Evolutionary conservation across 179 eudicot species (phyloP).

Genomic region (Gypsophila paniculata): DNA sequence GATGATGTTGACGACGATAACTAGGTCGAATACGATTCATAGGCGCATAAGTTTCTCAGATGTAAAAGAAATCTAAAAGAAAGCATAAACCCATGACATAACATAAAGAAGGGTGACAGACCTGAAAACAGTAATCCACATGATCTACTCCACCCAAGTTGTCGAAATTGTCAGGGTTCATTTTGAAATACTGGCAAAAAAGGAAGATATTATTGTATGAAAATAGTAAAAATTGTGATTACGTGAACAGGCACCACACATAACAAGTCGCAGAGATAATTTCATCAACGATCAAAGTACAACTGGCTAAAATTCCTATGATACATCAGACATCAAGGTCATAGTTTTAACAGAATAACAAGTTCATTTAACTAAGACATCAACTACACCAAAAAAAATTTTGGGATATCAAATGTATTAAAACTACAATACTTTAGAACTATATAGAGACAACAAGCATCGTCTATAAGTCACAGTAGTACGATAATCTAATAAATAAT

Average conservation of each 20-base stretch:
- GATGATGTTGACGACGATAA: not conserved
- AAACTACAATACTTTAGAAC: not conserved
- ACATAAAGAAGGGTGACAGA: conserved; percentile 18
- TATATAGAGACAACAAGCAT: not conserved
- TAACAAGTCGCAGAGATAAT: not conserved
- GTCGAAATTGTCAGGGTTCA: conserved; percentile 71
- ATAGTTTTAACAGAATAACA: not conserved
- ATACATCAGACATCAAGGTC: not conserved
- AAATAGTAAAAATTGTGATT: not conserved
- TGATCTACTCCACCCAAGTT: conserved; percentile 72
- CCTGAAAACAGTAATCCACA: conserved; percentile 90
- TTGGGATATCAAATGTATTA: conserved; percentile 3
- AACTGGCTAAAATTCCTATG: not conserved
- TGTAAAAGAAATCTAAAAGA: conserved; percentile 6
- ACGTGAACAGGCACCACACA: conserved; percentile 6
- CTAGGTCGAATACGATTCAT: not conserved
- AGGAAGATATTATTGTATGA: not conserved
- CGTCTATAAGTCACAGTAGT: not conserved
- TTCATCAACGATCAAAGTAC: not conserved
- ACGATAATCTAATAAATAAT: not conserved
- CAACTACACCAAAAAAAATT: conserved; percentile 5
- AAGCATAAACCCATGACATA: not conserved
- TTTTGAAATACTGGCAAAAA: conserved; percentile 73
- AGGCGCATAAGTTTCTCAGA: not conserved
- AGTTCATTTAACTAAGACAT: not conserved